Evolutionary conservation across 73 alveolate genomes (phyloP), one percentile per base, ranked within the genome.

Genomic region (Loxodes magnus): DNA sequence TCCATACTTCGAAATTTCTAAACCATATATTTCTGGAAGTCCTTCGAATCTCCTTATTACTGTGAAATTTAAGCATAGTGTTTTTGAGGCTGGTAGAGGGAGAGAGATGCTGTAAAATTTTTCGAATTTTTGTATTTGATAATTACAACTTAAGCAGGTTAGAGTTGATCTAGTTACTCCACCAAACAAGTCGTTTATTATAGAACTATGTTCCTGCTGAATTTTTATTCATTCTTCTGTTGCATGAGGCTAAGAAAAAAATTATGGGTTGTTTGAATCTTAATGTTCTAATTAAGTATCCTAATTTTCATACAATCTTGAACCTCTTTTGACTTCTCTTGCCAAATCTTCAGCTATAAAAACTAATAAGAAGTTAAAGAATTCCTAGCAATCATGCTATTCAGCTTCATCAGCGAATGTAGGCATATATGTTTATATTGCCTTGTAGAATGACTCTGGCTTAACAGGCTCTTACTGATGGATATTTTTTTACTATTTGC

Each of bases 381-480:
- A 69, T 28, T 69, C 83, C 36, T 69, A 54, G 24, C 70, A 61
- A 61, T 69, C 83, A n/a, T 69, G 83, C 51, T 69, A 31, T 10
- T 42, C n/a, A n/a, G n/a, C n/a, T n/a, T n/a, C n/a, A n/a, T n/a
- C n/a, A 14, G 76, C 49, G 52, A 62, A 62, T 25, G 36, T 43
- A 23, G 76, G 76, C 22, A 62, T 16, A n/a, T 19, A n/a, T 23
- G 35, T 34, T 25, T 62, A 64, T 35, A 62, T 62, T 3, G 76
- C 55, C 27, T 30, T 62, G 25, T 62, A 51, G 4, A 62, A 30
- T 19, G 26, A 20, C 37, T 48, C 55, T 19, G 76, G 76, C 34
- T 30, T 48, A 23, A 62, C 41, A 9, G 56, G 56, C 10, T 43
- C 56, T 10, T 14, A 17, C 27, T 43, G 27, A 25, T 43, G 23